Evolutionary conservation across 2,329 filamentous ascomycete species (phyloP).

Genomic region (Trichophyton benhamiae): DNA sequence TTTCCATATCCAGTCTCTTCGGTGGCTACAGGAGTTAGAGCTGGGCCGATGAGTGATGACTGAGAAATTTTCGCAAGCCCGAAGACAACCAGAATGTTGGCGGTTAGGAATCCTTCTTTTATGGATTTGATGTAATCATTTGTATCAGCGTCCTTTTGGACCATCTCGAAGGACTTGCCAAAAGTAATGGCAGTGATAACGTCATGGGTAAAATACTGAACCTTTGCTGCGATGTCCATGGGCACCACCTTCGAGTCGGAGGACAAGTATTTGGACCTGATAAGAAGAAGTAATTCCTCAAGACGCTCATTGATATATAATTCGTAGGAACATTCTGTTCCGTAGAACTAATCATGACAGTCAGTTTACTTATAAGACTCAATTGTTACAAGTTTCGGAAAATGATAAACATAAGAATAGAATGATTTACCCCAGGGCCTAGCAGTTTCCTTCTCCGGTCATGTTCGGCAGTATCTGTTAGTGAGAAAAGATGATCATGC

Average conservation of each 20-base stretch:
- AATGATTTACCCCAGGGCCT: neutral
- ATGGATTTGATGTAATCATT: conserved; percentile 27
- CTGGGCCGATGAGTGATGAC: neutral
- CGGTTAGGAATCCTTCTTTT: neutral
- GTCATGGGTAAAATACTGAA: conserved; percentile 45
- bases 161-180: conserved; percentile 38
- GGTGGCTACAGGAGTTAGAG: conserved; percentile 1
- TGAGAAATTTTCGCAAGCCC: neutral
- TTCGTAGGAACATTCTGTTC: conserved; percentile 25
- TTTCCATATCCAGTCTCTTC: neutral
- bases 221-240: conserved; percentile 38
- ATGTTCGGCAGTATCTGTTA: neutral
- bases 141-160: conserved; percentile 34
- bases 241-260: conserved; percentile 18
- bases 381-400: neutral
- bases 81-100: neutral
- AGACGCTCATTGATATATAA: conserved; percentile 40
- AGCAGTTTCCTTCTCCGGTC: neutral
- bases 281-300: conserved; percentile 36
- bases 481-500: neutral
- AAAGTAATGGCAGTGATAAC: conserved; percentile 44
- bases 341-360: neutral
- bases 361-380: neutral
- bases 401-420: neutral
- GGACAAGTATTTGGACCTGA: conserved; percentile 37